Percentiles rank a stretch among this genome's conserved stretches.
These are phyloP conservation scores for Salix brachista DNA, from an alignment of 345 rosid species.

Conservation along the genomic window DNA sequence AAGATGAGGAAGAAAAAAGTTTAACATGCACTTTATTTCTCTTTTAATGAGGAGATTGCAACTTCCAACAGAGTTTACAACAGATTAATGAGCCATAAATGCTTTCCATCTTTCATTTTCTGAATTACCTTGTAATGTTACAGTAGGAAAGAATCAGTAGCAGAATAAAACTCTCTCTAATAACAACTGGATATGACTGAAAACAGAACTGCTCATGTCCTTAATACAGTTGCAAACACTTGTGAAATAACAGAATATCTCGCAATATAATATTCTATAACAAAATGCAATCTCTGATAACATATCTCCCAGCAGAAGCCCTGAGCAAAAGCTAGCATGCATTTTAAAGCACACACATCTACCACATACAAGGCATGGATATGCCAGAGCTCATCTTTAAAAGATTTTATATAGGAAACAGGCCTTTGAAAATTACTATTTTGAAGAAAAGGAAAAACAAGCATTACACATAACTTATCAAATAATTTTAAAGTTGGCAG, in stretches of 20 bases:
- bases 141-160: background rate
- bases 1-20: background rate
- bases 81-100: background rate
- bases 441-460: background rate
- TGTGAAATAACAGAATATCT: background rate
- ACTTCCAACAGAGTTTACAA: background rate
- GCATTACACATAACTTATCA: slow-evolving; percentile 1
- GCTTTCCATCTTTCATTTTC: no score
- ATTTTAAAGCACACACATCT: background rate
- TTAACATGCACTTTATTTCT: background rate
- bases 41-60: no score
- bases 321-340: background rate
- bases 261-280: background rate
- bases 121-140: background rate
- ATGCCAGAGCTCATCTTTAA: background rate
- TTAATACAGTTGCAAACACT: background rate
- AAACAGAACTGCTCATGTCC: background rate
- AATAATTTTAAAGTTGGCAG: slow-evolving; percentile 17
- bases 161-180: background rate
- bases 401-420: background rate
- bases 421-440: background rate
- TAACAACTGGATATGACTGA: background rate
- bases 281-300: background rate
- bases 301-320: background rate
- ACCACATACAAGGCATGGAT: background rate